Conservation (phyloP, 768 basidiomycete species). For the Multifurca ochricompacta region DNA sequence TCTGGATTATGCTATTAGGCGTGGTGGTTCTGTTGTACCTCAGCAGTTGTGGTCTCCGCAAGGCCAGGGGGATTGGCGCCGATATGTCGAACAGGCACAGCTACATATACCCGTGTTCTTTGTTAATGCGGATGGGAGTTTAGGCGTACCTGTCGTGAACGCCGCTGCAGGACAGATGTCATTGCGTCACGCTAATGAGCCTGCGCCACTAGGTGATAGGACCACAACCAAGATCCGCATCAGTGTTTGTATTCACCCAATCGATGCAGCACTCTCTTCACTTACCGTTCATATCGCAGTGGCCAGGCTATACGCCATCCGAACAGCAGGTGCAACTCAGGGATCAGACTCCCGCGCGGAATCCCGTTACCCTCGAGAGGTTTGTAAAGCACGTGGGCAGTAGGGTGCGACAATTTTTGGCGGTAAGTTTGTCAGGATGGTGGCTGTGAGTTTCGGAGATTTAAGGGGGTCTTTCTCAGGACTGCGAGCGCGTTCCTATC, state of each 20-base stretch:
- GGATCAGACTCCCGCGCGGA: background rate
- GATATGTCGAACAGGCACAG: slow-evolving; percentile 11
- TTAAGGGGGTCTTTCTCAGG: background rate
- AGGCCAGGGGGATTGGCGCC: slow-evolving; percentile 12
- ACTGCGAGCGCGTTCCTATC: background rate
- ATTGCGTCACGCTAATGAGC: background rate
- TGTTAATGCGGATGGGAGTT: background rate
- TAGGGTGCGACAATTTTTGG: slow-evolving; percentile 3
- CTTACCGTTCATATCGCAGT: slow-evolving; percentile 2
- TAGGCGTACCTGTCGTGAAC: slow-evolving; percentile 9
- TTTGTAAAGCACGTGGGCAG: slow-evolving; percentile 14
- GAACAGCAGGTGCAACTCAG: slow-evolving; percentile 11
- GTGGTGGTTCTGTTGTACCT: slow-evolving; percentile 10
- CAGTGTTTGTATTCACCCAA: background rate
- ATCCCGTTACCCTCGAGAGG: background rate
- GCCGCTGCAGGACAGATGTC: slow-evolving; percentile 11
- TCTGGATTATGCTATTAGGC: slow-evolving; percentile 3
- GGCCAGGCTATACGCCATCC: slow-evolving; percentile 10
- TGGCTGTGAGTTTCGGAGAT: slow-evolving; percentile 1
- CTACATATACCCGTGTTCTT: slow-evolving; percentile 15
- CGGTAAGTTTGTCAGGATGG: background rate
- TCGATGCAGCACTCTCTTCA: background rate
- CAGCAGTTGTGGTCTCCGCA: slow-evolving; percentile 14
- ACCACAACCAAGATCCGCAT: slow-evolving; percentile 7
- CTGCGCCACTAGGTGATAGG: slow-evolving; percentile 6